Conservation (phyloP, 345 rosid genomes). For the Citrus hindsii region DNA sequence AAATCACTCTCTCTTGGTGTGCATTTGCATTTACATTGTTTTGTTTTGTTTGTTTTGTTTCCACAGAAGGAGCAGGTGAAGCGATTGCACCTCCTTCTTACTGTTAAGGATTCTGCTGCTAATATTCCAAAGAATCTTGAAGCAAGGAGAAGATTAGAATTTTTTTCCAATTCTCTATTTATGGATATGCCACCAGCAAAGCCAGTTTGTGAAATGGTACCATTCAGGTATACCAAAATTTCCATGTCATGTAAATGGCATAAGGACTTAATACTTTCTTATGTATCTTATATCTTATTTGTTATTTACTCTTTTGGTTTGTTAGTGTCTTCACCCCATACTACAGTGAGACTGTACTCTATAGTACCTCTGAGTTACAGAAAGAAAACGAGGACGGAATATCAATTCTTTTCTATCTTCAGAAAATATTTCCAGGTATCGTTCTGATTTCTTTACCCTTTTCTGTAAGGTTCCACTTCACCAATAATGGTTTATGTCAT, state of each 20-base stretch:
- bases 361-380: slow-evolving; percentile 84
- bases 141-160: slow-evolving; percentile 94
- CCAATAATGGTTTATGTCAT: background rate
- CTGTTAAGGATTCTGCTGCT: slow-evolving; percentile 90
- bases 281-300: background rate
- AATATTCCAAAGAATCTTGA: slow-evolving; percentile 97
- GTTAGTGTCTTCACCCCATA: slow-evolving; percentile 94
- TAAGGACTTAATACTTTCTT: background rate
- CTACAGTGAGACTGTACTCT: slow-evolving; percentile 98
- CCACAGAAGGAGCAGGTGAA: slow-evolving; percentile 90
- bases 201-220: slow-evolving; percentile 85
- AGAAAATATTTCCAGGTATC: slow-evolving; percentile 95
- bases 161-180: slow-evolving; percentile 86
- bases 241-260: slow-evolving; percentile 4
- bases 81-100: slow-evolving; percentile 90
- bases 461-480: background rate
- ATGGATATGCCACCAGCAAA: slow-evolving; percentile 92
- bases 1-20: slow-evolving; percentile 1
- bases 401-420: slow-evolving; percentile 95
- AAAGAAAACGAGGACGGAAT: slow-evolving; percentile 98
- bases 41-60: slow-evolving; percentile 18
- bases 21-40: slow-evolving; percentile 16
- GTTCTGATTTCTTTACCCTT: slow-evolving; percentile 10
- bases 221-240: slow-evolving; percentile 56
- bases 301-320: slow-evolving; percentile 8